Conservation (phyloP, 2,329 filamentous ascomycete genomes). For the Fusarium mexicanum region DNA sequence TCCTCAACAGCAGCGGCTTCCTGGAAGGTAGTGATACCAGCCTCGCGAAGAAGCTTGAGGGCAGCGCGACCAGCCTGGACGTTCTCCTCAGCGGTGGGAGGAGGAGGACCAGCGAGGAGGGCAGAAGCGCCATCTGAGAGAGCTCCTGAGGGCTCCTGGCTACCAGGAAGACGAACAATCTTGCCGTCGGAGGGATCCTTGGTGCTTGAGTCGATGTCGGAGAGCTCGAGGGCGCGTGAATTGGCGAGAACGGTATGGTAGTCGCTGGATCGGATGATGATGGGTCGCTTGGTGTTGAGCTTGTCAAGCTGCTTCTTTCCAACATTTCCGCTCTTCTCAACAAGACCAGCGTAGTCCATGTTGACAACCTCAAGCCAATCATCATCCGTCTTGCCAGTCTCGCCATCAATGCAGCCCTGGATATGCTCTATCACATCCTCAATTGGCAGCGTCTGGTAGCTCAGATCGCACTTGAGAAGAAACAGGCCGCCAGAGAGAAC, state of each 20-base stretch:
- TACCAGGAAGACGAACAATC: conserved; percentile 39
- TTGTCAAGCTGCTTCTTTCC: conserved; percentile 35
- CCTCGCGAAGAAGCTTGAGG: conserved; percentile 41
- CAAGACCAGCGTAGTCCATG: conserved; percentile 39
- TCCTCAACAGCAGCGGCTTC: conserved; percentile 32
- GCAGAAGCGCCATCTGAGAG: conserved; percentile 37
- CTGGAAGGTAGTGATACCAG: conserved; percentile 43
- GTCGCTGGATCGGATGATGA: conserved; percentile 40
- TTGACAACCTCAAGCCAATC: conserved; percentile 44
- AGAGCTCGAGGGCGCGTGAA: conserved; percentile 37
- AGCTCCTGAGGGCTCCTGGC: conserved; percentile 39
- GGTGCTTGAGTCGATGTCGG: conserved; percentile 33
- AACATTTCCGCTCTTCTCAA: conserved; percentile 32
- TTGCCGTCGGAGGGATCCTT: conserved; percentile 37
- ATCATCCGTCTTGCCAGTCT: conserved; percentile 31
- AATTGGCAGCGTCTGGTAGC: conserved; percentile 39
- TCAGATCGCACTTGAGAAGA: conserved; percentile 42
- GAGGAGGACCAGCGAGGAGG: conserved; percentile 34
- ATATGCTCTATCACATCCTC: conserved; percentile 32
- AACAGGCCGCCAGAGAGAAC: conserved; percentile 35
- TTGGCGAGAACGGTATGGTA: conserved; percentile 40
- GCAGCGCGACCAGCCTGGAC: conserved; percentile 36
- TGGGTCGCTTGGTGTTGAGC: conserved; percentile 34
- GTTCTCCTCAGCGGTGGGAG: conserved; percentile 32
- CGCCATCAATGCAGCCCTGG: conserved; percentile 38